phyloP scores from a whole-genome alignment of 352 stramenopile genomes.

The Phytophthora macrochlamydospora region DNA sequence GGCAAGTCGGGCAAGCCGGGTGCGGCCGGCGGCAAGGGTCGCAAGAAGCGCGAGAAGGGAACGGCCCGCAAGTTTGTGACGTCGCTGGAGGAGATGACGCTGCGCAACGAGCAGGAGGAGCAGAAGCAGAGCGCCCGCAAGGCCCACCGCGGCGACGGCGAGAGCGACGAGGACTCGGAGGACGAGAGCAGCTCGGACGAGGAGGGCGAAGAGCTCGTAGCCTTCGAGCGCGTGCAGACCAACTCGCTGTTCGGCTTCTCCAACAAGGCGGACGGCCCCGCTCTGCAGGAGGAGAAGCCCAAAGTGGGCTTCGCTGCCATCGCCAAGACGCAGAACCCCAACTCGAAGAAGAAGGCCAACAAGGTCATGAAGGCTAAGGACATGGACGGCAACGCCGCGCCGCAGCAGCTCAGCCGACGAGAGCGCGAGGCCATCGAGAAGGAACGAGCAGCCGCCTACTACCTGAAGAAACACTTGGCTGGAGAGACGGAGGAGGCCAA shows the following conservation, averaged over 20 bases:
- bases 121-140: constrained; percentile 74
- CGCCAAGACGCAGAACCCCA: constrained; percentile 87
- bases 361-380: constrained; percentile 91
- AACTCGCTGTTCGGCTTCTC: constrained; percentile 79
- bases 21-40: constrained; percentile 55
- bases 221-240: constrained; percentile 79
- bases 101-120: constrained; percentile 76
- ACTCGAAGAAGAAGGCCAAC: constrained; percentile 63
- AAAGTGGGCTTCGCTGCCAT: constrained; percentile 72
- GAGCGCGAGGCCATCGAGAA: constrained; percentile 90
- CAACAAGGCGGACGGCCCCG: constrained; percentile 57
- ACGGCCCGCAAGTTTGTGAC: constrained; percentile 80
- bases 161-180: constrained; percentile 47
- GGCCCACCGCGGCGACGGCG: constrained; percentile 62
- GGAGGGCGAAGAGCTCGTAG: constrained; percentile 55
- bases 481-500: constrained; percentile 89
- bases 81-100: constrained; percentile 83
- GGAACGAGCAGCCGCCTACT: constrained; percentile 68
- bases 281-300: constrained; percentile 63
- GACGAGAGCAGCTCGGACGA: constrained; percentile 61
- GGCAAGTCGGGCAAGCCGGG: constrained; percentile 53
- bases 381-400: constrained; percentile 60
- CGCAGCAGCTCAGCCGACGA: constrained; percentile 78
- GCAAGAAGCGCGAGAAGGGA: constrained; percentile 82
- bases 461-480: constrained; percentile 87